Evolutionary conservation across 768 basidiomycete species (phyloP).

Genomic region (Suillus subaureus): DNA sequence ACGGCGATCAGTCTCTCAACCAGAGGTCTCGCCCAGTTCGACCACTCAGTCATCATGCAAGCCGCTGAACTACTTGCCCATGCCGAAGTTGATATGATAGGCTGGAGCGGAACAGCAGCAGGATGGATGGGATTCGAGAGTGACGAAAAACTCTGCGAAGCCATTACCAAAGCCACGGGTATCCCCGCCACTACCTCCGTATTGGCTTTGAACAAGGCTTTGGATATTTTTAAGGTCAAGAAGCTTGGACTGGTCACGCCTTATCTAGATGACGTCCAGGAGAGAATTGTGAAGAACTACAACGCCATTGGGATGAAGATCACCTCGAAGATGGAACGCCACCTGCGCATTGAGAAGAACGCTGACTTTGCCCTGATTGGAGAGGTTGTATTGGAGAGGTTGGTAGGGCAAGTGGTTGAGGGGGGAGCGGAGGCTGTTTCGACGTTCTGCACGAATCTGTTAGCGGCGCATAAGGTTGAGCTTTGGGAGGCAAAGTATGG

Average conservation of each 20-base stretch:
- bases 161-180: background rate
- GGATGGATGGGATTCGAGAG: background rate
- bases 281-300: slow-evolving; percentile 3
- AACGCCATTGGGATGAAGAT: background rate
- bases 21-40: slow-evolving; percentile 1
- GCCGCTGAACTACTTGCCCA: slow-evolving; percentile 1
- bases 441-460: slow-evolving; percentile 1
- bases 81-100: slow-evolving; percentile 5
- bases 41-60: background rate
- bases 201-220: slow-evolving; percentile 5
- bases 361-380: background rate
- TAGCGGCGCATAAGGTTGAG: slow-evolving; percentile 3
- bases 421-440: slow-evolving; percentile 2
- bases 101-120: slow-evolving; percentile 4
- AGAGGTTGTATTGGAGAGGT: background rate
- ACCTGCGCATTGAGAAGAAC: background rate
- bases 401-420: background rate
- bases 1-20: background rate
- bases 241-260: slow-evolving; percentile 3
- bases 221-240: slow-evolving; percentile 2
- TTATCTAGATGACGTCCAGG: slow-evolving; percentile 2
- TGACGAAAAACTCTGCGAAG: background rate
- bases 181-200: background rate
- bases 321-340: background rate
- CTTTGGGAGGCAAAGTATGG: slow-evolving; percentile 3